These are phyloP conservation scores for Quercus variabilis DNA, from an alignment of 306 rosid species.

Conservation along the genomic window DNA sequence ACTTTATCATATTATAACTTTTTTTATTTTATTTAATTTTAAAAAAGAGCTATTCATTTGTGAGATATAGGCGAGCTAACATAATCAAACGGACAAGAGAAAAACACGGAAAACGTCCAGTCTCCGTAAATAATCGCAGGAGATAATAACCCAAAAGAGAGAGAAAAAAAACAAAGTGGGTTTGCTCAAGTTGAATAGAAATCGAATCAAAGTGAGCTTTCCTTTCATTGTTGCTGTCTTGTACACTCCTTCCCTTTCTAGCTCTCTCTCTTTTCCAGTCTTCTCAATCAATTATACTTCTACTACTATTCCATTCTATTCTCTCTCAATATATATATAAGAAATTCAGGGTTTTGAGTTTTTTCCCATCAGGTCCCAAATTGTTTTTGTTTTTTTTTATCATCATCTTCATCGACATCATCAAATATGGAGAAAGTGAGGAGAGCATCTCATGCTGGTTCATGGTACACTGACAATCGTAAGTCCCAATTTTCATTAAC, in stretches of 20 bases:
- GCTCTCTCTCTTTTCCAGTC: background rate
- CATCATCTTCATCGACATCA: background rate
- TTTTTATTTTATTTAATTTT: too few relatives aligned
- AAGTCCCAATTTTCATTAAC: slow-evolving; percentile 31
- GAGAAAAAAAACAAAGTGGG: background rate
- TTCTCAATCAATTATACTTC: background rate
- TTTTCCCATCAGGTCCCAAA: background rate
- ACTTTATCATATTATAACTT: too few relatives aligned
- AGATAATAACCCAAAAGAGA: background rate
- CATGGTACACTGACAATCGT: slow-evolving; percentile 88
- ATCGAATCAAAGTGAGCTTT: background rate
- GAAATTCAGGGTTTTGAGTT: slow-evolving; percentile 5
- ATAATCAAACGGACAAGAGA: too few relatives aligned
- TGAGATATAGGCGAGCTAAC: too few relatives aligned
- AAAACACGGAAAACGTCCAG: background rate
- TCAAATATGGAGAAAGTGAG: slow-evolving; percentile 55
- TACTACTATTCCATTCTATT: background rate
- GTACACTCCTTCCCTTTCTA: too few relatives aligned
- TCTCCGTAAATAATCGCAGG: background rate
- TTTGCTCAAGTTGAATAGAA: background rate
- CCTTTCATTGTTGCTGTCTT: too few relatives aligned
- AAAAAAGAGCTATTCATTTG: too few relatives aligned
- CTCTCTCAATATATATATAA: background rate
- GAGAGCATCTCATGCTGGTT: slow-evolving; percentile 83
- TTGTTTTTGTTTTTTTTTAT: background rate